These are phyloP conservation scores for Raphanus sativus DNA, from an alignment of 345 rosid genomes.

Conservation along the genomic window DNA sequence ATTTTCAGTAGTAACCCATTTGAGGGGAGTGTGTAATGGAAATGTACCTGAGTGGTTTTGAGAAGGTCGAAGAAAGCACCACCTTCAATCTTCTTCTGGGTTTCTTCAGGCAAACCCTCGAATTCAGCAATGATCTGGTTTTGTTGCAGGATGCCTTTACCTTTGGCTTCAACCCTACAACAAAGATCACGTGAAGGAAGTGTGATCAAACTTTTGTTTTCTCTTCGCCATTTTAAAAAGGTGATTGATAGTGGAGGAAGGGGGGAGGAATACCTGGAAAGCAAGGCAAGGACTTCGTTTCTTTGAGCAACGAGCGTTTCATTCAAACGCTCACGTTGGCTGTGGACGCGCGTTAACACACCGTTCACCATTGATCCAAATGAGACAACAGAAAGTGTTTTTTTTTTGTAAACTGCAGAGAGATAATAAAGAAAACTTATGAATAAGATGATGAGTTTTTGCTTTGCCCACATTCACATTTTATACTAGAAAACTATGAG, in stretches of 20 bases:
- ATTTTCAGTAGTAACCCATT: not conserved
- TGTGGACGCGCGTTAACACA: constrained; percentile 62
- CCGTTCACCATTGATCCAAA: constrained; percentile 54
- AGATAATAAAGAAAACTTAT: not conserved
- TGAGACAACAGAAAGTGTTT: constrained; percentile 5
- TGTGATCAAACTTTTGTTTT: constrained; percentile 8
- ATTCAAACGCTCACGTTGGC: constrained; percentile 77
- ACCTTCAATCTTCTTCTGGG: constrained; percentile 53
- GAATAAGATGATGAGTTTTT: not conserved
- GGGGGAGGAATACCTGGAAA: constrained; percentile 67
- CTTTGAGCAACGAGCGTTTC: constrained; percentile 64
- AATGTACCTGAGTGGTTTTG: constrained; percentile 65
- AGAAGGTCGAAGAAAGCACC: constrained; percentile 74
- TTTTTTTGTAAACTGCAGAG: constrained; percentile 22
- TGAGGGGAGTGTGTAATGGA: not conserved
- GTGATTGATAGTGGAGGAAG: not conserved
- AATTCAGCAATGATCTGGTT: constrained; percentile 77
- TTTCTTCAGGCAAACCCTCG: constrained; percentile 65
- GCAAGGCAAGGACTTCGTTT: constrained; percentile 70
- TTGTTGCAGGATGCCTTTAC: constrained; percentile 77
- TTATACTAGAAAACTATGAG: constrained; percentile 2
- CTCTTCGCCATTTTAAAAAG: not conserved
- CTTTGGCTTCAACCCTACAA: constrained; percentile 72
- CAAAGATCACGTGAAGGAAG: not conserved
- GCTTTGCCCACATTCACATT: constrained; percentile 22